Evolutionary conservation across 2,329 filamentous ascomycete species (phyloP).

Genomic region (Gliomastix tumulicola): DNA sequence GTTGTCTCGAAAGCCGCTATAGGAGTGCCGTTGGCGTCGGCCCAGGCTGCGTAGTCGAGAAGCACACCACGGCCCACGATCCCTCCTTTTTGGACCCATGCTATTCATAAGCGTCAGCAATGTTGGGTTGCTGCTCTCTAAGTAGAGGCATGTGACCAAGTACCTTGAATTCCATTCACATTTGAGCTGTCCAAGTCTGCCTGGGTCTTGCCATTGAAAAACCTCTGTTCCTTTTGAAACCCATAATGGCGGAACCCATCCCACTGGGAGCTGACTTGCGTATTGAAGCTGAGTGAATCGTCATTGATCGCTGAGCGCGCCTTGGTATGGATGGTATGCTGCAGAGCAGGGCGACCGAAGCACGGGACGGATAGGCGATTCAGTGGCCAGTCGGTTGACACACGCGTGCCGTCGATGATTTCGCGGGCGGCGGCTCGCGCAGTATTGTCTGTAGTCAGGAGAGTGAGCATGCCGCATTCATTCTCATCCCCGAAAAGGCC

Average conservation of each 20-base stretch:
- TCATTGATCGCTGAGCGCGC: slow-evolving; percentile 13
- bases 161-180: slow-evolving; percentile 7
- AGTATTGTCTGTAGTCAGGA: slow-evolving; percentile 25
- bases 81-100: too few relatives aligned
- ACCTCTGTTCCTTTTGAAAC: slow-evolving; percentile 10
- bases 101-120: too few relatives aligned
- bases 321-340: too few relatives aligned
- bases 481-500: slow-evolving; percentile 38
- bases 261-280: slow-evolving; percentile 14
- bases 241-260: slow-evolving; percentile 13
- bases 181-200: background rate
- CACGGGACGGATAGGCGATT: too few relatives aligned
- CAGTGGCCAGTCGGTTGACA: slow-evolving; percentile 9
- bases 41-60: slow-evolving; percentile 12
- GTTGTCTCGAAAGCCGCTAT: background rate
- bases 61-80: slow-evolving; percentile 9
- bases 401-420: slow-evolving; percentile 1
- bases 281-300: slow-evolving; percentile 12
- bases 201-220: background rate
- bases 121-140: too few relatives aligned
- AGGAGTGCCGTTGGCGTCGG: too few relatives aligned
- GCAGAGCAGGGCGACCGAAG: too few relatives aligned
- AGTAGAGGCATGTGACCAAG: too few relatives aligned
- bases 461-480: slow-evolving; percentile 40
- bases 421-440: slow-evolving; percentile 2